Conservation (phyloP, 148 eudicot genomes). For the Mesembryanthemum crystallinum region DNA sequence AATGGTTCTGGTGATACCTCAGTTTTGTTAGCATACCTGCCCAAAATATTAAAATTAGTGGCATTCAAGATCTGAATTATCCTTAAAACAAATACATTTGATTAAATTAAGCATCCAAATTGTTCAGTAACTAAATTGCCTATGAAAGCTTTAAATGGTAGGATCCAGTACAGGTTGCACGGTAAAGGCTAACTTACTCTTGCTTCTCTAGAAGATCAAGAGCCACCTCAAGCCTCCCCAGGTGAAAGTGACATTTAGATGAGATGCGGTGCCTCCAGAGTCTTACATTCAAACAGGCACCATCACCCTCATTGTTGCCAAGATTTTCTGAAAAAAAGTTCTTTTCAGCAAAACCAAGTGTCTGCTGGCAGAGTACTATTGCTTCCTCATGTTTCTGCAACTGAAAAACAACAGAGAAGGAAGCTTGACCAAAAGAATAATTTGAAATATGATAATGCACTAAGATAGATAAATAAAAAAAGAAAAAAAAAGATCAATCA, state of each 20-base stretch:
- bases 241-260: conserved; percentile 66
- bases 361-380: conserved; percentile 70
- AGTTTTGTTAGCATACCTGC: conserved; percentile 37
- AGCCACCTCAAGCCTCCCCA: conserved; percentile 83
- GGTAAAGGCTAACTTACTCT: conserved; percentile 37
- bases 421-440: conserved; percentile 16
- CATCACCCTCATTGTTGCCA: conserved; percentile 27
- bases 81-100: neutral
- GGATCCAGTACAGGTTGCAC: neutral
- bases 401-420: conserved; percentile 40
- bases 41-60: conserved; percentile 4
- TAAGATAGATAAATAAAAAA: neutral
- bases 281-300: conserved; percentile 28
- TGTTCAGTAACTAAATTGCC: neutral
- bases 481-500: conserved; percentile 7
- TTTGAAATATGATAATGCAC: neutral
- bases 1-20: conserved; percentile 42
- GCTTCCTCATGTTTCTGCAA: conserved; percentile 68
- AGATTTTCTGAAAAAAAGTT: conserved; percentile 36
- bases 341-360: conserved; percentile 64
- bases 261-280: conserved; percentile 63
- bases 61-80: conserved; percentile 3
- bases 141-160: neutral
- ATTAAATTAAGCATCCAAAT: conserved; percentile 9
- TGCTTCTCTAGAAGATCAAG: conserved; percentile 61